Base-by-base conservation (phyloP, 2,329 filamentous ascomycete genomes). In the Fonsecaea pedrosoi region DNA sequence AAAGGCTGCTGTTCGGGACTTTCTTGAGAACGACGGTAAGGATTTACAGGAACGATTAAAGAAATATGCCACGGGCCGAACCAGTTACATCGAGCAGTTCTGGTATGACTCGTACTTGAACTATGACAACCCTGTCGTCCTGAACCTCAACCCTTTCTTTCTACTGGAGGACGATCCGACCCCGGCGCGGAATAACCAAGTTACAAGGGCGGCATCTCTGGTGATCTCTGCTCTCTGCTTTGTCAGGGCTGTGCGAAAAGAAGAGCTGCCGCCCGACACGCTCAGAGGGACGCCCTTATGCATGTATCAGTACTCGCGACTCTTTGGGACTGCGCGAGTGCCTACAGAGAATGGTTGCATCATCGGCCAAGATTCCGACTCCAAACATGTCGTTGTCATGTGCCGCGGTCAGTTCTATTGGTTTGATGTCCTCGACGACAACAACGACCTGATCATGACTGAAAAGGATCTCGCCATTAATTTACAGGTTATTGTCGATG, bases 91-190 rank as follows among this genome's bases (percentile, higher is more conserved):
- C 74, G 95, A 98, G 77, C 95, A 99, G 75, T 99, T 99, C 74
- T 99, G 94, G 95, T 98, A 98, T 77, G 95, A 99, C 78, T 98
- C 95, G 35, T 99, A 98, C 76, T 85, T 99, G 70, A 98, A 98
- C 81, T 99, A 90, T 76, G 95, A 98, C 77, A 98, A 97, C 75
- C 94, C 95, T 0, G 95, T 99, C 48, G 95, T 99, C 48, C 86
- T 99, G 72, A 98, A 99, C 80, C 82, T 99, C 71, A 99, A 99
- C 75, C 95, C 95, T 0, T 99, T 99, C 81, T 99, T 99, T 82
- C 83, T 99, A 64, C 85, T 99, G 60, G 95, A 97, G 79, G 95
- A 99, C 82, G 95, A 99, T 75, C 95, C 95, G 0, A 99, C 95
- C 1, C 95, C 95, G 2, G 94, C 94, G 54, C 87, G 95, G 70